Evolutionary conservation across 441 rosid genomes (phyloP).

Genomic region (Populus hybrid): DNA sequence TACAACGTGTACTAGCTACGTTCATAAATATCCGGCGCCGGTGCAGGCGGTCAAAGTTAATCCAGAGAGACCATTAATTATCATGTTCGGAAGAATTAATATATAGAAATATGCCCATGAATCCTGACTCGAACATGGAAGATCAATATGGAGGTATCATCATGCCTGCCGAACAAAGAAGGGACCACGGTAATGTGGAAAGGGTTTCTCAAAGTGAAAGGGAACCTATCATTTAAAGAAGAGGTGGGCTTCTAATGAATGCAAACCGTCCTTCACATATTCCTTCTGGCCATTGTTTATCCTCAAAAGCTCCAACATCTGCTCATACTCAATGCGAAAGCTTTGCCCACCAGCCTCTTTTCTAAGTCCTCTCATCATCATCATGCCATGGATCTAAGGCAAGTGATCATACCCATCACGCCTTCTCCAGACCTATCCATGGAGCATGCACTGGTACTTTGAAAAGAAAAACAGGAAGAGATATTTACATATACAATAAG

Average conservation of each 20-base stretch:
- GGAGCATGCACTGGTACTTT: neutral
- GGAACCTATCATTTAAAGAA: constrained; percentile 22
- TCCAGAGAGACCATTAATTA: neutral
- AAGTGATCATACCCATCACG: neutral
- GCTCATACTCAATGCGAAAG: neutral
- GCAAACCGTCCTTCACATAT: constrained; percentile 11
- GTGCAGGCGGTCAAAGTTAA: neutral
- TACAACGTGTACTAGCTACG: neutral
- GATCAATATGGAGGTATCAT: neutral
- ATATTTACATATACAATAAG: neutral
- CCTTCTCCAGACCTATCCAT: neutral
- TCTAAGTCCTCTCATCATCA: neutral
- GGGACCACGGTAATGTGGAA: constrained; percentile 30
- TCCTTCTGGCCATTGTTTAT: constrained; percentile 25
- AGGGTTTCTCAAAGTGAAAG: constrained; percentile 2
- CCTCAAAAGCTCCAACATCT: constrained; percentile 1
- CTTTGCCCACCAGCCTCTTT: constrained; percentile 4
- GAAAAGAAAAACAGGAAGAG: neutral
- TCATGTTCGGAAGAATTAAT: too few relatives aligned
- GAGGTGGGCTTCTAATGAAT: constrained; percentile 19
- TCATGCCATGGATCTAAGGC: neutral
- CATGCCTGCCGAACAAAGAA: constrained; percentile 16
- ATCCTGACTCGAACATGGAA: neutral
- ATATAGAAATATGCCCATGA: neutral
- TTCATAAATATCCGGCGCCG: neutral